Percentiles rank a stretch among this genome's conserved stretches.
Conservation (phyloP, 148 eudicot species). For the Polygonum maritimum region DNA sequence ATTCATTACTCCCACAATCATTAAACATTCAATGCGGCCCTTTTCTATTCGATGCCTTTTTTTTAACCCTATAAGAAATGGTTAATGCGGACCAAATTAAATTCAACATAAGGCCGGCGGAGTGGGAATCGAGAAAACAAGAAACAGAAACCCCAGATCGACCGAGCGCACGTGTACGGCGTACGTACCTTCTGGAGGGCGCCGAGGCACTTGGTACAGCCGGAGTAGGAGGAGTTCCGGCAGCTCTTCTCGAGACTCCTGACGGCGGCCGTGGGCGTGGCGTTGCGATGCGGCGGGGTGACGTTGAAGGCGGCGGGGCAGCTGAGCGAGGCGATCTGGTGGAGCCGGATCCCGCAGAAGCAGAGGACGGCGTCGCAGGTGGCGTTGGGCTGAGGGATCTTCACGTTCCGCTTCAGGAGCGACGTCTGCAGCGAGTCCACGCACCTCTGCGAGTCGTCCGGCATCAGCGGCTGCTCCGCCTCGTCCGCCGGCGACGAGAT, state of each 20-base stretch:
- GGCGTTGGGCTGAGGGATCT: slow-evolving; percentile 55
- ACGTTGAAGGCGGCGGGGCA: slow-evolving; percentile 82
- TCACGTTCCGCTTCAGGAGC: slow-evolving; percentile 41
- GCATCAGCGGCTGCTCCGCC: slow-evolving; percentile 66
- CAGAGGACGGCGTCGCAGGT: slow-evolving; percentile 81
- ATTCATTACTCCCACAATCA: slow-evolving; percentile 11
- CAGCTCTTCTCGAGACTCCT: slow-evolving; percentile 71
- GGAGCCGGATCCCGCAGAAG: slow-evolving; percentile 83
- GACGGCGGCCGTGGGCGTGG: slow-evolving; percentile 62
- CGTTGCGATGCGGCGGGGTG: slow-evolving; percentile 30
- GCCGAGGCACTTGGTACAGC: slow-evolving; percentile 88
- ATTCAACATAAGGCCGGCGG: background rate
- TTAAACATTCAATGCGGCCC: slow-evolving; percentile 1
- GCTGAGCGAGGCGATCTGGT: slow-evolving; percentile 65
- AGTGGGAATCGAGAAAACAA: background rate
- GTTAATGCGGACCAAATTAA: background rate
- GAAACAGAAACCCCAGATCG: background rate
- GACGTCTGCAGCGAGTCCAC: slow-evolving; percentile 76
- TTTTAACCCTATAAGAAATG: background rate
- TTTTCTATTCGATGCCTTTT: background rate
- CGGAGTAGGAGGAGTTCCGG: slow-evolving; percentile 77
- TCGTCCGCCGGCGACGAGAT: slow-evolving; percentile 5
- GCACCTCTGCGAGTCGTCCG: slow-evolving; percentile 88
- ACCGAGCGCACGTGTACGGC: slow-evolving; percentile 20
- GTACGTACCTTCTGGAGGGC: slow-evolving; percentile 74